phyloP scores from a whole-genome alignment of 169 alveolate species.

The Fabrea salina region DNA sequence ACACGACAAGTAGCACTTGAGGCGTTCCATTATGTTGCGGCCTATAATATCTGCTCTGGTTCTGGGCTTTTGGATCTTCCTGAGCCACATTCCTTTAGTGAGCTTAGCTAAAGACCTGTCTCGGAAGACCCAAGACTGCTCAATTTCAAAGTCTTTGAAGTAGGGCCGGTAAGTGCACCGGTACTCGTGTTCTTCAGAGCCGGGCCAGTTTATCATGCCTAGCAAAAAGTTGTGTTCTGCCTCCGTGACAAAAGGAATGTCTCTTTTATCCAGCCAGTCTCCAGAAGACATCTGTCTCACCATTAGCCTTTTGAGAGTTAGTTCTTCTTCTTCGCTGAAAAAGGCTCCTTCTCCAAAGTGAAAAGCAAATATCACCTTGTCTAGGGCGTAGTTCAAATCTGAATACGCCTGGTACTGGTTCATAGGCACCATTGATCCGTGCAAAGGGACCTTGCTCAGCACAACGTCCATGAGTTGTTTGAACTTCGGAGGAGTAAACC shows the following conservation, averaged over 20 bases:
- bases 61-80: neutral
- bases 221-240: slow-evolving; percentile 7
- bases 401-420: neutral
- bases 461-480: slow-evolving; percentile 2
- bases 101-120: neutral
- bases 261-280: neutral
- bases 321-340: slow-evolving; percentile 4
- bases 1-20: neutral
- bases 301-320: neutral
- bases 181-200: slow-evolving; percentile 25
- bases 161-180: neutral
- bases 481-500: slow-evolving; percentile 9
- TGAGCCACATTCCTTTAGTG: neutral
- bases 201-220: slow-evolving; percentile 24
- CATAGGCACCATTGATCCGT: neutral
- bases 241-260: neutral
- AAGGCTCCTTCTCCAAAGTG: slow-evolving; percentile 15
- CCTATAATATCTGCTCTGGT: neutral
- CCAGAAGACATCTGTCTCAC: neutral
- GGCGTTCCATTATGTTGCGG: neutral
- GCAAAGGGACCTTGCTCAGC: neutral
- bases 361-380: neutral
- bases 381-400: neutral
- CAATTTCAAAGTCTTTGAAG: neutral
- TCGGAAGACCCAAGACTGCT: neutral